phyloP scores from a whole-genome alignment of 2,329 filamentous ascomycete species.

The Neurospora crassa region DNA sequence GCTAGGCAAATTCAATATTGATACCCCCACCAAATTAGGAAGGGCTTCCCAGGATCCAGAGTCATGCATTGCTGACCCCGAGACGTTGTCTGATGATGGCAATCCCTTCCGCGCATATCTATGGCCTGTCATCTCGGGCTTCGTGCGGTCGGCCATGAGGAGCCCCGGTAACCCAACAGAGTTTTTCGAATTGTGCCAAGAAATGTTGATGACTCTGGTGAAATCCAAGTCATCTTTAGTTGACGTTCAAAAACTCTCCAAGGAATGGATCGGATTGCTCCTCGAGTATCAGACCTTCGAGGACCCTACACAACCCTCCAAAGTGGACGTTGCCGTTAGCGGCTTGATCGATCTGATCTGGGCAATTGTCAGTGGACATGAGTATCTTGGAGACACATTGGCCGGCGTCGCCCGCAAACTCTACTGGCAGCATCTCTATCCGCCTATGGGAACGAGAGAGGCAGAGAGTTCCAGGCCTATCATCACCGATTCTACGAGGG shows the following conservation, averaged over 20 bases:
- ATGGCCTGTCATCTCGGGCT: slow-evolving; percentile 33
- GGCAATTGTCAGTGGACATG: slow-evolving; percentile 10
- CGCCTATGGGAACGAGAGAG: slow-evolving; percentile 28
- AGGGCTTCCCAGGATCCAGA: neutral
- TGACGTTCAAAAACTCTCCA: slow-evolving; percentile 20
- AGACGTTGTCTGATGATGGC: neutral
- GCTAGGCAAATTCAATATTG: slow-evolving; percentile 15
- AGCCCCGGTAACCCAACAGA: slow-evolving; percentile 32
- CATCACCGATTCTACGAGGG: slow-evolving; percentile 46
- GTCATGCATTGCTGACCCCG: neutral
- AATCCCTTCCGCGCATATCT: slow-evolving; percentile 32
- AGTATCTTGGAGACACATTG: slow-evolving; percentile 6
- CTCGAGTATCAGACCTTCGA: slow-evolving; percentile 24
- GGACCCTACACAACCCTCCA: slow-evolving; percentile 30
- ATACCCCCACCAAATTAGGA: slow-evolving; percentile 7
- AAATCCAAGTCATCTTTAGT: slow-evolving; percentile 23
- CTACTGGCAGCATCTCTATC: slow-evolving; percentile 59
- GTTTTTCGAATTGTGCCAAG: slow-evolving; percentile 32
- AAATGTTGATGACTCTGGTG: slow-evolving; percentile 31
- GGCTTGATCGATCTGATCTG: slow-evolving; percentile 25
- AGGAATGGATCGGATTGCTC: slow-evolving; percentile 17
- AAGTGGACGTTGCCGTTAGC: slow-evolving; percentile 26
- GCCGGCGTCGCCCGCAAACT: slow-evolving; percentile 34
- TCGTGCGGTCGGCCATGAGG: slow-evolving; percentile 27
- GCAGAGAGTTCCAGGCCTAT: slow-evolving; percentile 20